Base-by-base conservation (phyloP, 2,329 filamentous ascomycete genomes). In the Epicoccum nigrum region DNA sequence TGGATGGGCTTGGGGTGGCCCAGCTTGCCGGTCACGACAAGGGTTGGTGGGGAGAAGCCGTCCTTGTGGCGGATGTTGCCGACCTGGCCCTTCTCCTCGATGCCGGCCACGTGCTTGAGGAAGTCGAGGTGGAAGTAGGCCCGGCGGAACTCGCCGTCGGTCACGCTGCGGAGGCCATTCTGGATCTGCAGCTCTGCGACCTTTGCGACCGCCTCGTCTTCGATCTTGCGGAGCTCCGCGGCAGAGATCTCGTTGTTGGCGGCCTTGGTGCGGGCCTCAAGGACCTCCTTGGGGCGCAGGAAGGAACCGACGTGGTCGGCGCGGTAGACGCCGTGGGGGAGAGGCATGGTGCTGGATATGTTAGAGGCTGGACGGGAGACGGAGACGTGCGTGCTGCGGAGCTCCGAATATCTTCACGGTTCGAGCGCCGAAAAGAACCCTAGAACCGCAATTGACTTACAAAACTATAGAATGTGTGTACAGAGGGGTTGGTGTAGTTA, bases 111-210 rank as follows among this genome's bases (percentile, higher is more conserved):
- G 62, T 83, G 77, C 67, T 80, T 75, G 34, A 84, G 74, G 70
- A 83, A 84, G 69, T 84, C 82, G 52, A 83, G 77, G 67, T 84
- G 81, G 72, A 84, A 84, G 73, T 78, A 84, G 37, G 77, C 77
- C 47, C 81, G 79, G 44, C 81, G 78, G 70, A 82, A 83, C 68
- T 83, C 81, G 69, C 81, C 81, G 53, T 83, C 81, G 7, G 81
- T 83, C 37, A 83, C 75, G 46, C 77, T 76, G 46, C 72, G 76
- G 19, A 83, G 67, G 27, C 81, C 81, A 47, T 74, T 76, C 16
- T 72, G 71, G 34, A 82, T 72, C 62, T 83, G 77, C 59, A 78
- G 75, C 49, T 74, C 64, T 40, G 81, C 80, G 1, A 81, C 79
- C 5, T 74, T 61, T 25, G 74, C 70, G 57, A 83, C 77, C 65